Evolutionary conservation across 768 basidiomycete species (phyloP).

Genomic region (Lentinus tigrinus): DNA sequence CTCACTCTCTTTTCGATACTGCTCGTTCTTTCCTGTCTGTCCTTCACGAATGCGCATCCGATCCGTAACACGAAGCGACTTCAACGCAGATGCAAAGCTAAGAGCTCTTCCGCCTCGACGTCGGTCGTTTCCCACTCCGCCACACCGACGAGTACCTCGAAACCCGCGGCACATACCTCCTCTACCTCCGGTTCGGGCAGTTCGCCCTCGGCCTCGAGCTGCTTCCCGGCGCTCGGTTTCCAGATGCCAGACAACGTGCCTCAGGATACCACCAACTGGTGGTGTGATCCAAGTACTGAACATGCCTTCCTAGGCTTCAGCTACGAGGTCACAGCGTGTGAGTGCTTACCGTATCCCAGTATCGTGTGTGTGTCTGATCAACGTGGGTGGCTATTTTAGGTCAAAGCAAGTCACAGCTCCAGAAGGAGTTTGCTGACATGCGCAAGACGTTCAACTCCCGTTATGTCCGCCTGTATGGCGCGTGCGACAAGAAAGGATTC

Average conservation of each 20-base stretch:
- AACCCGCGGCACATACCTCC: constrained; percentile 18
- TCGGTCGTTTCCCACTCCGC: no score
- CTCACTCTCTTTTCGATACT: no score
- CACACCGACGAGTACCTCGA: no score
- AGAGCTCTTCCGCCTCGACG: no score
- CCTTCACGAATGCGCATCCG: no score
- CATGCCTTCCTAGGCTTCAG: constrained; percentile 79
- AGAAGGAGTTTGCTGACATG: constrained; percentile 59
- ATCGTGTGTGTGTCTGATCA: background rate
- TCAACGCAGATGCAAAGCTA: no score
- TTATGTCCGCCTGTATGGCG: constrained; percentile 56
- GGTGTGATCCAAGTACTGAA: constrained; percentile 64
- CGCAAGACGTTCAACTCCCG: constrained; percentile 57
- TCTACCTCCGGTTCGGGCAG: no score
- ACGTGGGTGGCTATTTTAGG: constrained; percentile 36
- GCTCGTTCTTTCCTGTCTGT: no score
- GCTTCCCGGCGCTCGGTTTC: constrained; percentile 38
- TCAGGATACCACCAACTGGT: constrained; percentile 28
- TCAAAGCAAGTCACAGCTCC: constrained; percentile 50
- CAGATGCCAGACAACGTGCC: constrained; percentile 54
- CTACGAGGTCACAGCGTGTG: constrained; percentile 70
- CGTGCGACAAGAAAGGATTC: constrained; percentile 38
- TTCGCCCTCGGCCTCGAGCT: background rate
- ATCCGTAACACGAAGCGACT: no score
- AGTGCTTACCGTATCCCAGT: constrained; percentile 20